phyloP scores from a whole-genome alignment of 2,329 filamentous ascomycete species.

The Microdochium paspali region DNA sequence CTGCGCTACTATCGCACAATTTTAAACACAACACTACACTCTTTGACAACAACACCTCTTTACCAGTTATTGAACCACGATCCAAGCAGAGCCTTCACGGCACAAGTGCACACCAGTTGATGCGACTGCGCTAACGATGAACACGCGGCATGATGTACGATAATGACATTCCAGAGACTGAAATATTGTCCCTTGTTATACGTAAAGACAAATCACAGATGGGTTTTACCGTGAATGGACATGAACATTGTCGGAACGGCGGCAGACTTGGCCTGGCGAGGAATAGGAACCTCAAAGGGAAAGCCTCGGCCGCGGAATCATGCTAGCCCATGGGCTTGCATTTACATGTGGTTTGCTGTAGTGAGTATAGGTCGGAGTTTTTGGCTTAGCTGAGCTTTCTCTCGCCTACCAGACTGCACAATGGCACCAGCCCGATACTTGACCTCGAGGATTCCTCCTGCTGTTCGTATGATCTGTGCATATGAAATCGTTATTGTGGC shows the following conservation, averaged over 20 bases:
- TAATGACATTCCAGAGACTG: neutral
- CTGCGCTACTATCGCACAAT: neutral
- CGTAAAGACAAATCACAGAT: neutral
- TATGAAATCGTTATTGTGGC: no score
- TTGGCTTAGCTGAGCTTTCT: neutral
- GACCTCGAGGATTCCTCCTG: neutral
- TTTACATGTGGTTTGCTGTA: neutral
- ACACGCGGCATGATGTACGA: neutral
- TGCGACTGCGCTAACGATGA: neutral
- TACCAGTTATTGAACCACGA: neutral
- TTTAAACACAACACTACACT: no score
- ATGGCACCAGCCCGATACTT: no score
- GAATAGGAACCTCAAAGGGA: neutral
- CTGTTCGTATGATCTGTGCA: neutral
- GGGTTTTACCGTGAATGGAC: neutral
- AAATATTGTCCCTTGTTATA: neutral
- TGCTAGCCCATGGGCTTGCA: neutral
- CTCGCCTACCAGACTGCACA: neutral
- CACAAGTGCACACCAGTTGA: no score
- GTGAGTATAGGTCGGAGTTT: neutral
- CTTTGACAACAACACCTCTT: neutral
- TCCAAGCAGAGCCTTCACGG: no score
- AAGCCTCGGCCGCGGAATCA: neutral
- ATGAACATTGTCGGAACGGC: neutral
- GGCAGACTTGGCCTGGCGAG: neutral